Conservation (phyloP, 495 filamentous ascomycete species). For the Podospora anserina region DNA sequence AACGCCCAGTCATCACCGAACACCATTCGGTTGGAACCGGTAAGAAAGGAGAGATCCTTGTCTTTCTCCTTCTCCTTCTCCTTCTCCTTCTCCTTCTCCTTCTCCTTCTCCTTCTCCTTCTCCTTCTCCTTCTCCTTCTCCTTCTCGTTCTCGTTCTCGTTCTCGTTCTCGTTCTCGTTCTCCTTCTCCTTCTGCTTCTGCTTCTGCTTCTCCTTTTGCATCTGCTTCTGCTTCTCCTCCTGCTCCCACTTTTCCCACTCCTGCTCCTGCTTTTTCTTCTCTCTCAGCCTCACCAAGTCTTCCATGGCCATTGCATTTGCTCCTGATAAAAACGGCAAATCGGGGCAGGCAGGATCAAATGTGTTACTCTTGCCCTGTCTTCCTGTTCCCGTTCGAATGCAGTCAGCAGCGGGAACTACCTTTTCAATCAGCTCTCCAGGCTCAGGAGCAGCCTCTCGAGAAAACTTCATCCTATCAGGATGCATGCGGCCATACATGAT, state of each 20-base stretch:
- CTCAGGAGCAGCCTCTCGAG: conserved; percentile 1
- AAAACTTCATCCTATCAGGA: conserved; percentile 22
- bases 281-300: not conserved
- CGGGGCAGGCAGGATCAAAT: not conserved
- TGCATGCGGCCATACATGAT: conserved; percentile 19
- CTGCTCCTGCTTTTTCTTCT: not conserved
- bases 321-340: not conserved
- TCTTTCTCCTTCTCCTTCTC: not conserved
- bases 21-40: conserved; percentile 23
- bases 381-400: not conserved
- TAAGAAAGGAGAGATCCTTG: conserved; percentile 19
- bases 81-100: not conserved
- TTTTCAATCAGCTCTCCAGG: not conserved
- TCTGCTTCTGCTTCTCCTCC: not conserved
- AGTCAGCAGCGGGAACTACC: not conserved
- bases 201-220: not conserved
- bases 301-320: not conserved
- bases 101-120: too few relatives aligned
- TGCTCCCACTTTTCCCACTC: too few relatives aligned
- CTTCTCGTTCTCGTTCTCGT: too few relatives aligned
- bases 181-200: not conserved
- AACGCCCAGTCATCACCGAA: not conserved
- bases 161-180: not conserved
- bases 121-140: too few relatives aligned
- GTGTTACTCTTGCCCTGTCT: not conserved